Conservation (phyloP, 306 rosid species). For the Pterocarpus macrocarpus region DNA sequence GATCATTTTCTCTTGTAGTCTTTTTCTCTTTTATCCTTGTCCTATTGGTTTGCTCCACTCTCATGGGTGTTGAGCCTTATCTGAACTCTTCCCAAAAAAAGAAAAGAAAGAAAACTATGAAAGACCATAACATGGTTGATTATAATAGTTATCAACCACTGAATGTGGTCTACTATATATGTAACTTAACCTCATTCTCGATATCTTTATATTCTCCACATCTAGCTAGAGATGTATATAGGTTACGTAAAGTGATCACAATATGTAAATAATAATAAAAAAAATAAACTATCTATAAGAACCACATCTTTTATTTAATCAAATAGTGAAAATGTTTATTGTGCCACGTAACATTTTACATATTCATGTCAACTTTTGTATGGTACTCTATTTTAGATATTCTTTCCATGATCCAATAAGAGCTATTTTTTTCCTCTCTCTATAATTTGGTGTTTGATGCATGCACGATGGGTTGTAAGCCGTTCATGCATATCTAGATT, state of each 20-base stretch:
- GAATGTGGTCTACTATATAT: not conserved
- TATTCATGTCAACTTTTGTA: no score
- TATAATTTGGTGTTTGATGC: no score
- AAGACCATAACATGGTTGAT: conserved; percentile 11
- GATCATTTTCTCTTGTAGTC: no score
- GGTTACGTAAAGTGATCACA: not conserved
- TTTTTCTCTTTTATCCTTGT: no score
- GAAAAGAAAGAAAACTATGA: not conserved
- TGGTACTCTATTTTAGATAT: no score
- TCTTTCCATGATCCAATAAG: no score
- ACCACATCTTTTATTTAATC: not conserved
- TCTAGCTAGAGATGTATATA: conserved; percentile 10
- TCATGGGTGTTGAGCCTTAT: no score
- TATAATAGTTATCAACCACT: not conserved
- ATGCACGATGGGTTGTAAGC: no score
- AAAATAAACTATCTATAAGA: not conserved
- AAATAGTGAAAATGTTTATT: not conserved
- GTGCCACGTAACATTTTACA: not conserved
- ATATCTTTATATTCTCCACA: not conserved
- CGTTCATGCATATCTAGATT: no score
- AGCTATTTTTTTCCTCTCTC: no score
- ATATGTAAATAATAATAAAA: not conserved
- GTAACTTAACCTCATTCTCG: not conserved
- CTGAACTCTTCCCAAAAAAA: no score
- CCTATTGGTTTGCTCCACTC: no score